phyloP scores from a whole-genome alignment of 2,329 filamentous ascomycete genomes.

The Graphilbum sp. region DNA sequence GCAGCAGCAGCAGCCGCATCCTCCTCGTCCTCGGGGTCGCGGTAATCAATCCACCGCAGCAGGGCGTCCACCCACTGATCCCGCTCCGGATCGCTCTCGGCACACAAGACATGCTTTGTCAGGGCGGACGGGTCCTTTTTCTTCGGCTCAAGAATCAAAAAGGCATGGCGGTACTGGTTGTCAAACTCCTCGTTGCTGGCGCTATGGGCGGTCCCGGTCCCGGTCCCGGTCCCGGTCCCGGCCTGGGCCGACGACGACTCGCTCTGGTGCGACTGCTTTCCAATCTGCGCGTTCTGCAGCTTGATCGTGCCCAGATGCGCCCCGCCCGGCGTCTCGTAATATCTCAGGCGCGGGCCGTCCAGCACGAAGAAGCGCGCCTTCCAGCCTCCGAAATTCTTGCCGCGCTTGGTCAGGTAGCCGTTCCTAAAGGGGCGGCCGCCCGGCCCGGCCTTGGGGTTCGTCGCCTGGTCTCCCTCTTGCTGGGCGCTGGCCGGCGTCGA shows the following conservation, averaged over 20 bases:
- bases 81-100: conserved; percentile 82
- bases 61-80: conserved; percentile 89
- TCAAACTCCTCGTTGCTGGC: conserved; percentile 55
- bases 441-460: conserved; percentile 30
- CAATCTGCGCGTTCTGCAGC: conserved; percentile 78
- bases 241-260: conserved; percentile 43
- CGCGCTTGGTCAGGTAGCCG: conserved; percentile 88
- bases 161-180: conserved; percentile 92
- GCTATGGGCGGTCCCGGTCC: conserved; percentile 19
- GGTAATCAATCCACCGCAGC: conserved; percentile 72
- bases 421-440: conserved; percentile 58
- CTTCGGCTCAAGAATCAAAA: conserved; percentile 88
- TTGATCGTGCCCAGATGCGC: conserved; percentile 89
- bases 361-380: conserved; percentile 60
- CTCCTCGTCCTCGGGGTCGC: conserved; percentile 42
- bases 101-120: conserved; percentile 86
- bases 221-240: background rate
- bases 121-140: conserved; percentile 81
- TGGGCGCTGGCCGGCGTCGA: conserved; percentile 15
- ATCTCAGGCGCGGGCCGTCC: conserved; percentile 53
- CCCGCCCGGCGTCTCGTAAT: conserved; percentile 83
- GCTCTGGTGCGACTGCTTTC: conserved; percentile 63
- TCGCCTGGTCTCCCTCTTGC: conserved; percentile 15
- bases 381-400: conserved; percentile 98
- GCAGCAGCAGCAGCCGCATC: conserved; percentile 1